Conservation (phyloP, 495 filamentous ascomycete species). For the Amorphotheca resinae region DNA sequence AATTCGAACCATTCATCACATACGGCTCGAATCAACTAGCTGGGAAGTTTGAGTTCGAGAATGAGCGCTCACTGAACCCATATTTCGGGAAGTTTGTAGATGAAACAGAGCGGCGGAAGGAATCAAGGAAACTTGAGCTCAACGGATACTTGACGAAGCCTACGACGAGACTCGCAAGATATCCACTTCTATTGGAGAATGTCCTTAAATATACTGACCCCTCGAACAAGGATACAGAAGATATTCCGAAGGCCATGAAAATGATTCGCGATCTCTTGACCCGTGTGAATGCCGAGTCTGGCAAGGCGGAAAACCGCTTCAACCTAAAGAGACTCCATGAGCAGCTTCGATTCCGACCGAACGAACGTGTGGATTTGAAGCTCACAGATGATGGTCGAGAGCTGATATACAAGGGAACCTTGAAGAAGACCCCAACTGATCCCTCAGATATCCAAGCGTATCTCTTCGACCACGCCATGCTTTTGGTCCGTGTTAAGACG, state of each 20-base stretch:
- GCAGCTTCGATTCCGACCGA: conserved; percentile 74
- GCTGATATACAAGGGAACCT: conserved; percentile 77
- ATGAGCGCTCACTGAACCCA: conserved; percentile 78
- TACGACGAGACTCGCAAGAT: conserved; percentile 88
- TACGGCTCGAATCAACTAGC: conserved; percentile 96
- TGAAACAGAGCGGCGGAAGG: conserved; percentile 89
- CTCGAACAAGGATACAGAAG: conserved; percentile 75
- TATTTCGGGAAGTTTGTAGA: conserved; percentile 88
- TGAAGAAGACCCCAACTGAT: conserved; percentile 86
- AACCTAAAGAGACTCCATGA: conserved; percentile 85
- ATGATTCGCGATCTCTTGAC: conserved; percentile 78
- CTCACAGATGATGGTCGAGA: conserved; percentile 88
- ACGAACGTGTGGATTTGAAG: conserved; percentile 86
- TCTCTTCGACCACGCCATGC: conserved; percentile 89
- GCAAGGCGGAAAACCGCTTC: conserved; percentile 95
- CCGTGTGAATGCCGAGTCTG: conserved; percentile 86
- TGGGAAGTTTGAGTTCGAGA: conserved; percentile 96
- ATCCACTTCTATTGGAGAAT: conserved; percentile 87
- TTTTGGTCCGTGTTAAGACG: conserved; percentile 77
- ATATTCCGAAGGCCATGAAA: conserved; percentile 76
- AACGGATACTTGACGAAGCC: conserved; percentile 99
- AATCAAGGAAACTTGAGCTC: conserved; percentile 90
- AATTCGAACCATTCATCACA: conserved; percentile 90
- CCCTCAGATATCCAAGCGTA: conserved; percentile 84
- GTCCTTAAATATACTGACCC: conserved; percentile 80